A percentile compares a stretch with the other conserved stretches of the same genome.
These are phyloP conservation scores for Hypoxylon fuscum DNA, from an alignment of 495 filamentous ascomycete genomes.

Conservation along the genomic window DNA sequence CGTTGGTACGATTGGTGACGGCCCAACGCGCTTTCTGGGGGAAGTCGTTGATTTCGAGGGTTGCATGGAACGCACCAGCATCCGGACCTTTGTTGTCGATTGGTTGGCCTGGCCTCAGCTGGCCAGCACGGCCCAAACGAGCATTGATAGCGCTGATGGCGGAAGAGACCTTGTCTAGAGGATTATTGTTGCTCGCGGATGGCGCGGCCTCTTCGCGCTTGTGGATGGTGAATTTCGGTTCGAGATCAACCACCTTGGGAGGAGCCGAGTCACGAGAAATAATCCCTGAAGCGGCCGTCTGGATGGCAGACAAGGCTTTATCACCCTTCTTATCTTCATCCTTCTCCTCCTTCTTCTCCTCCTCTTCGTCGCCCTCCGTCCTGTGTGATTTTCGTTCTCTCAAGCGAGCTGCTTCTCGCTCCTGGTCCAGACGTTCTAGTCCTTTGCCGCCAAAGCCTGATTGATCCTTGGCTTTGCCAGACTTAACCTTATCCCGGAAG, in stretches of 20 bases:
- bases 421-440: constrained; percentile 87
- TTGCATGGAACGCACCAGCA: constrained; percentile 96
- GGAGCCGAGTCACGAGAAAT: constrained; percentile 55
- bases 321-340: constrained; percentile 68
- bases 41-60: constrained; percentile 98
- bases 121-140: constrained; percentile 84
- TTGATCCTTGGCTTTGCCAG: constrained; percentile 86
- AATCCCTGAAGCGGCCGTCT: constrained; percentile 66
- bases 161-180: constrained; percentile 82
- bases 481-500: constrained; percentile 89
- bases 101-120: constrained; percentile 88
- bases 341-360: constrained; percentile 79
- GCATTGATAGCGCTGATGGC: constrained; percentile 88
- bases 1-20: constrained; percentile 98
- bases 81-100: constrained; percentile 99
- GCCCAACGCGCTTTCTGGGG: constrained; percentile 99
- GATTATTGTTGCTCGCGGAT: constrained; percentile 62
- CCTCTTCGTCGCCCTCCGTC: constrained; percentile 88
- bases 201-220: constrained; percentile 69
- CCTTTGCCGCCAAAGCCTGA: constrained; percentile 96
- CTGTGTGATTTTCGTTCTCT: constrained; percentile 90
- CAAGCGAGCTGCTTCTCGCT: constrained; percentile 83
- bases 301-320: constrained; percentile 70
- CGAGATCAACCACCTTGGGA: constrained; percentile 44
- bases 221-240: constrained; percentile 77